A percentile compares a stretch with the other conserved stretches of the same genome.
These are phyloP conservation scores for Pilobolus umbonatus DNA, from an alignment of 192 early-diverging fungal species.

Conservation along the genomic window DNA sequence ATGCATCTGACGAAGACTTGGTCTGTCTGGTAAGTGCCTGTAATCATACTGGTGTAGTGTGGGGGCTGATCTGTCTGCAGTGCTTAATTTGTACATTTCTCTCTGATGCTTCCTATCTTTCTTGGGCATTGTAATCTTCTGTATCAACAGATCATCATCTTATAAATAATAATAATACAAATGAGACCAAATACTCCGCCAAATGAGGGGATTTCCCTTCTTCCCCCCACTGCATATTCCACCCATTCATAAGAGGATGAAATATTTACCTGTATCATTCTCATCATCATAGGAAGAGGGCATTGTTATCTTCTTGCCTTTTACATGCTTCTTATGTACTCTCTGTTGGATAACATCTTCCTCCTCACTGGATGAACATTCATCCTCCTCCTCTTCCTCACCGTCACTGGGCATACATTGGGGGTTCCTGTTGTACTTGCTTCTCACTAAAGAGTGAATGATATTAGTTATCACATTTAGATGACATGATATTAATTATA, in stretches of 20 bases:
- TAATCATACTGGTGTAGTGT: not conserved
- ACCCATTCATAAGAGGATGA: too few species aligned
- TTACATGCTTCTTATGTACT: too few species aligned
- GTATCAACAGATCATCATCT: not conserved
- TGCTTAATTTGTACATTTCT: not conserved
- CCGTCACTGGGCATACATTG: conserved; percentile 21
- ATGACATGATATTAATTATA: too few species aligned
- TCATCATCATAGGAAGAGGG: conserved; percentile 27
- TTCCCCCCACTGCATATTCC: not conserved
- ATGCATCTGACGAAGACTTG: conserved; percentile 1
- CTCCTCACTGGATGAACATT: conserved; percentile 4
- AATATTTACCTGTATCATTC: conserved; percentile 11
- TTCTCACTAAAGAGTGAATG: too few species aligned
- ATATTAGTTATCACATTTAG: too few species aligned
- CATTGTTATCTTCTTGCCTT: conserved; percentile 5
- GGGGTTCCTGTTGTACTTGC: conserved; percentile 3
- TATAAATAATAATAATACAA: not conserved
- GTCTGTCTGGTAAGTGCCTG: not conserved
- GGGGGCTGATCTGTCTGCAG: not conserved
- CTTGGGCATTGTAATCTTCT: not conserved
- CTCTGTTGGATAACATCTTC: conserved; percentile 11
- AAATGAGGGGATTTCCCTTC: not conserved
- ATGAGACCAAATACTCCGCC: not conserved
- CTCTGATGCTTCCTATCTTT: not conserved
- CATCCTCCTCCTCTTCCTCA: conserved; percentile 12